Percentiles rank a stretch among this genome's conserved stretches.
Evolutionary conservation across 441 rosid genomes (phyloP).

Genomic region (Mallotus japonicus): DNA sequence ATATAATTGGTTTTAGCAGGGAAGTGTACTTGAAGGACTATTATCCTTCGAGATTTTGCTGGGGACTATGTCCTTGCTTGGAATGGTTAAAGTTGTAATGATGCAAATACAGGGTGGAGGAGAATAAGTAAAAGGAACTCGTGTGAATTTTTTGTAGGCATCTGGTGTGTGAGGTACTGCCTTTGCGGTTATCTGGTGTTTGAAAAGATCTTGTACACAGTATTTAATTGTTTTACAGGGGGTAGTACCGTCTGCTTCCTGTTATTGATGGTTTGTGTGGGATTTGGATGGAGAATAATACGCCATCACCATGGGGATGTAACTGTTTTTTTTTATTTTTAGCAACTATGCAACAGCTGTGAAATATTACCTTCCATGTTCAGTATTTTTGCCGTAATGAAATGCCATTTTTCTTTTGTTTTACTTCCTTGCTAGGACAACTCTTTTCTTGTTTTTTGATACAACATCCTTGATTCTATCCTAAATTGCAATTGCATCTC

Average conservation of each 20-base stretch:
- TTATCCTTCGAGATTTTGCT: constrained; percentile 89
- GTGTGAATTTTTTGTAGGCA: neutral
- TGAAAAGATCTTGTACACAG: neutral
- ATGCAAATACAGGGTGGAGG: neutral
- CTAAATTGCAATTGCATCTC: no score
- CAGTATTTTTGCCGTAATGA: neutral
- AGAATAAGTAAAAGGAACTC: no score
- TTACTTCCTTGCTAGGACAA: neutral
- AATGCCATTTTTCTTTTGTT: neutral
- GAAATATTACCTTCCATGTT: no score
- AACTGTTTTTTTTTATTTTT: neutral
- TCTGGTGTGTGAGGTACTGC: neutral
- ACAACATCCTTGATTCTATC: no score
- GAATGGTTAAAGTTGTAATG: constrained; percentile 77
- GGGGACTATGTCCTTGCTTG: constrained; percentile 96
- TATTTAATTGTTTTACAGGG: neutral
- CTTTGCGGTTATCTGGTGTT: neutral
- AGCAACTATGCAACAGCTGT: neutral
- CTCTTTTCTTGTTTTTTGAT: neutral
- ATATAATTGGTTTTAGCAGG: constrained; percentile 73
- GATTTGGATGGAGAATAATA: no score
- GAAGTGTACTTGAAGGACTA: constrained; percentile 95
- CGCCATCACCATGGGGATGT: no score
- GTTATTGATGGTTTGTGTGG: neutral
- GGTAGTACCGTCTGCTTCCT: neutral